Base-by-base conservation (phyloP, 306 rosid species). In the Lathyrus sativus region DNA sequence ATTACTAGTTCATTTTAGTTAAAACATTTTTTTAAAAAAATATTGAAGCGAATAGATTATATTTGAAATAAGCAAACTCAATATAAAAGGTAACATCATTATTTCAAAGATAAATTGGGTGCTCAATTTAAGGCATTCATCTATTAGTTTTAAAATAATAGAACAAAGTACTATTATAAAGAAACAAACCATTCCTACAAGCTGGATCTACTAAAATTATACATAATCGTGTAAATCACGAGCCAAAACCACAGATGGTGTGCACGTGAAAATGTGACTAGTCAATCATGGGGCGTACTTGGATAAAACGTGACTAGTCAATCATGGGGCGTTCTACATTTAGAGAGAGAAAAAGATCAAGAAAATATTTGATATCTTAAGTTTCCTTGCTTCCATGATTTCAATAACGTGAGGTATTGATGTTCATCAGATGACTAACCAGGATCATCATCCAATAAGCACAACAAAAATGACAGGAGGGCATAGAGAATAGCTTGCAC, bases 361-460 rank as follows among this genome's bases (percentile, higher is more conserved):
- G 41, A 56, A 10, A 24, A 19, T 46, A 67, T 10, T 48, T 35
- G 51, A 63, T 63, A 8, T 26, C 41, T 50, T 19, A 54, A 54
- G 26, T 29, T 55, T 69, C 14, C 49, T 74, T 29, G 64, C 29
- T n/a, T 31, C 65, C 42, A 19, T 54, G 67, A 62, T 45, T 68
- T 56, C 72, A 46, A n/a, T 57, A 43, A 18, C 68, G 19, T 29
- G 38, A 14, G 7, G 28, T 15, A 38, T 39, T 41, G 15, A 22
- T 42, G 13, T 77, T 55, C 74, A 57, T 50, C 74, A 50, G 51
- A 44, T 58, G 77, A 65, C 19, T 44, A 45, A 19, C 67, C 70
- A 11, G 51, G 38, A 49, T 41, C 50, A 59, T 10, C 38, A 37
- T 70, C 38, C 18, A 45, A 51, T 26, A 28, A 28, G 65, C 57